Conservation (phyloP, 2,329 filamentous ascomycete species). For the Colletotrichum australisinense region DNA sequence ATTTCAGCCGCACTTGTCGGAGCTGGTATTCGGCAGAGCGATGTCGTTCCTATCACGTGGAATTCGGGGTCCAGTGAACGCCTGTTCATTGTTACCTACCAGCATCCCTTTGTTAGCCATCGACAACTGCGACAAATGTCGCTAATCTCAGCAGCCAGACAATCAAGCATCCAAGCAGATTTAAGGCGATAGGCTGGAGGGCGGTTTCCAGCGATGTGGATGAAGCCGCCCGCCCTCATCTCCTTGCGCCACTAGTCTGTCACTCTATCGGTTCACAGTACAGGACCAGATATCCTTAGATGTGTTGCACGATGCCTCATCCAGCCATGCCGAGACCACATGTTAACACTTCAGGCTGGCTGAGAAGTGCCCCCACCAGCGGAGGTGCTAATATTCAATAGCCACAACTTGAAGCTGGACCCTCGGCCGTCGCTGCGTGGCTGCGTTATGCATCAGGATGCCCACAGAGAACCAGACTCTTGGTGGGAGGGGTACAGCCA, state of each 20-base stretch:
- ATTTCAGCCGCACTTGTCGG: neutral
- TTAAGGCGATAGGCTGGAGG: neutral
- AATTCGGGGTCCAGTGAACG: neutral
- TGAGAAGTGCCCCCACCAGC: neutral
- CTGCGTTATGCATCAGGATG: neutral
- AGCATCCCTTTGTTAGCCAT: neutral
- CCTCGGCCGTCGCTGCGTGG: neutral
- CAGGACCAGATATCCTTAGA: neutral
- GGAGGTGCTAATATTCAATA: constrained; percentile 5
- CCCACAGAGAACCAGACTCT: neutral
- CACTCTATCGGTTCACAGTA: neutral
- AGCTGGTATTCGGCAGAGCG: neutral
- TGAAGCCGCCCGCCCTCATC: neutral
- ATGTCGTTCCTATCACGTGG: neutral
- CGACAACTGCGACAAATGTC: neutral
- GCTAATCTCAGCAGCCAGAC: neutral
- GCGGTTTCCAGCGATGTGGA: neutral
- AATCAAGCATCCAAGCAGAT: neutral
- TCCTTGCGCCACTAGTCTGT: constrained; percentile 17
- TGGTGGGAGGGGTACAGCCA: neutral
- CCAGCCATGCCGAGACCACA: constrained; percentile 10
- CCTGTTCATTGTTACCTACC: neutral
- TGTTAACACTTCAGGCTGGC: constrained; percentile 8
- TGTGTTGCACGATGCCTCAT: constrained; percentile 16
- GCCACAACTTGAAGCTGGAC: neutral